Evolutionary conservation across 352 stramenopile species (phyloP).

Genomic region (Globisporangium camurandrum): DNA sequence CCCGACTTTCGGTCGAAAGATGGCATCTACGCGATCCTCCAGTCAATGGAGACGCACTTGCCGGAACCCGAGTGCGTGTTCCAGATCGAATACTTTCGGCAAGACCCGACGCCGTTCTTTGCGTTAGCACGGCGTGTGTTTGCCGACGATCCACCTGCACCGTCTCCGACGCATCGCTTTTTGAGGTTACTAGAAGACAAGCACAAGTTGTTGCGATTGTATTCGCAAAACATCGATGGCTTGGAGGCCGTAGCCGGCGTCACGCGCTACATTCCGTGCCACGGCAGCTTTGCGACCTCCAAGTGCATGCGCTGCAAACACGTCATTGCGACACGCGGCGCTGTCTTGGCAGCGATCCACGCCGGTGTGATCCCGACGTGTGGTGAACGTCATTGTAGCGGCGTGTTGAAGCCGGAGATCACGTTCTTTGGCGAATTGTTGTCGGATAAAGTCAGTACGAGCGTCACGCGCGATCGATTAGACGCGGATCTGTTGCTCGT

Average conservation of each 20-base stretch:
- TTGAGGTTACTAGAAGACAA: conserved; percentile 89
- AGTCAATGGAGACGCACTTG: conserved; percentile 80
- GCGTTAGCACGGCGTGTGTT: conserved; percentile 87
- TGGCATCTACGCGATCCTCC: conserved; percentile 80
- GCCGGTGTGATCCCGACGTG: conserved; percentile 69
- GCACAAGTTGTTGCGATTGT: conserved; percentile 89
- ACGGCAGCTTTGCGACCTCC: conserved; percentile 90
- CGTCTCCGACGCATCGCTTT: conserved; percentile 94
- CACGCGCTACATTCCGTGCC: conserved; percentile 90
- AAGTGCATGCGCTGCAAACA: conserved; percentile 87
- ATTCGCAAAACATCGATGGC: conserved; percentile 98
- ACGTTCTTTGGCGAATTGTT: conserved; percentile 97
- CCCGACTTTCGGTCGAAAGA: conserved; percentile 96
- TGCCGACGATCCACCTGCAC: conserved; percentile 54
- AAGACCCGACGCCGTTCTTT: conserved; percentile 96
- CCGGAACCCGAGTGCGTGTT: conserved; percentile 97
- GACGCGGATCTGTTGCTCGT: conserved; percentile 95
- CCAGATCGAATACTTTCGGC: conserved; percentile 95
- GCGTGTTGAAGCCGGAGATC: conserved; percentile 96
- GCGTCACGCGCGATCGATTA: conserved; percentile 57
- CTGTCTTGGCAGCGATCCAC: conserved; percentile 67
- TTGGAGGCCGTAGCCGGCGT: conserved; percentile 90
- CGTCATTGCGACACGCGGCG: conserved; percentile 29
- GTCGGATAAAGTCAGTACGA: conserved; percentile 79
- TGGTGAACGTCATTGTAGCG: conserved; percentile 64